Conservation (phyloP, 495 filamentous ascomycete genomes). For the Articulospora tetracladia region DNA sequence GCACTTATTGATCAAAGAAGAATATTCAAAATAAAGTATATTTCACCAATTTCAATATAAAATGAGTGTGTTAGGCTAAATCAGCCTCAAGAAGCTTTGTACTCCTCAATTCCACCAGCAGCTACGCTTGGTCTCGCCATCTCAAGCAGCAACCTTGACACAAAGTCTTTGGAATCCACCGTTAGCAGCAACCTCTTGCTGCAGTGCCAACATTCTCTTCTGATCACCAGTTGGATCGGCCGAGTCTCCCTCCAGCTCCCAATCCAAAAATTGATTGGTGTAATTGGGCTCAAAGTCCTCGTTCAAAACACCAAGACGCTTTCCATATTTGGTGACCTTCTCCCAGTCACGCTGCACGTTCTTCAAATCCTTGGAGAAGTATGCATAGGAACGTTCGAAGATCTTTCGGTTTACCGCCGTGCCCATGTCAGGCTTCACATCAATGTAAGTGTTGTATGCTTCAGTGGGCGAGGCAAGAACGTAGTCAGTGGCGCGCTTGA, state of each 20-base stretch:
- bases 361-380: conserved; percentile 68
- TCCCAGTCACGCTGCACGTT: conserved; percentile 65
- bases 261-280: conserved; percentile 60
- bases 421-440: conserved; percentile 65
- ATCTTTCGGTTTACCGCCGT: conserved; percentile 65
- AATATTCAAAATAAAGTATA: too few relatives aligned
- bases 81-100: too few relatives aligned
- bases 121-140: too few relatives aligned
- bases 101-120: too few relatives aligned
- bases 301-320: conserved; percentile 57
- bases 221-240: conserved; percentile 60
- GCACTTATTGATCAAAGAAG: too few relatives aligned
- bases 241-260: conserved; percentile 57
- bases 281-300: conserved; percentile 59
- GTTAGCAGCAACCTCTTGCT: conserved; percentile 49
- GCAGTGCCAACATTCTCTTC: conserved; percentile 60
- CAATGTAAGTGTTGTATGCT: conserved; percentile 61
- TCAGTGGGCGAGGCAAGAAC: conserved; percentile 54
- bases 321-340: conserved; percentile 68
- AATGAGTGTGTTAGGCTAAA: too few relatives aligned
- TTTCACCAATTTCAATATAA: too few relatives aligned
- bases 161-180: conserved; percentile 43
- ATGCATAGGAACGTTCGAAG: conserved; percentile 66
- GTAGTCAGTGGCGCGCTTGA: conserved; percentile 63
- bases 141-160: conserved; percentile 13